Evolutionary conservation across 1,284 basidiomycete genomes (phyloP), one percentile per base, ranked within the genome.

Genomic region (Cryptococcus sp.): DNA sequence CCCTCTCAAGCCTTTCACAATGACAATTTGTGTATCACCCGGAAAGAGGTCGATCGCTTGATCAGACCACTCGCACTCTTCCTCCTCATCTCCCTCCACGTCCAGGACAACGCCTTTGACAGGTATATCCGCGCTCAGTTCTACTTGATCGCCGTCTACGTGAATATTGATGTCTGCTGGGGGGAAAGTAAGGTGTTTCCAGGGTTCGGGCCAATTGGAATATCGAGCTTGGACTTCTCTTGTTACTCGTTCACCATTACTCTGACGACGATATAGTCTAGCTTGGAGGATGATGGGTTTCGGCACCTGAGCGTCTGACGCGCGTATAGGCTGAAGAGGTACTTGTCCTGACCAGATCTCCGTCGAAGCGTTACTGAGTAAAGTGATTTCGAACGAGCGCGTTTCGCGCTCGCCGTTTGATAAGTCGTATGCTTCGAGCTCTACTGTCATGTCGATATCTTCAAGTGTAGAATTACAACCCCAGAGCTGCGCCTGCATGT

Each of bases 11-110:
- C 89, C 90, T 43, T 79, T 71, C 15, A 85, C 88, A 41, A 71
- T 75, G 55, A 93, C 65, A 0, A 67, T 52, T 76, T 92, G 89
- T 51, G 83, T 82, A 78, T 94, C 92, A 46, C 84, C 87, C 15
- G 92, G 92, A 54, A 89, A 84, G 46, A 95, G 81, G 77, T 94
- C 92, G 64, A 94, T 85, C 5, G 86, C 89, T 74, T 94, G 91
- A 80, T 94, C 90, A 63, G 85, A 84, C 88, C 90, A 93, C 67
- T 82, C 81, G 40, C 85, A 85, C 54, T 87, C 86, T n/a, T 67
- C 64, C 11, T 83, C 88, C 37, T 70, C 69, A 15, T 58, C 67
- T 19, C n/a, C 82, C 34, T 87, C 85, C 34, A 85, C 86, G 61
- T 90, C 89, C 54, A 95, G 82, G 44, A 93, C 83, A 58, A 93